Evolutionary conservation across 2,329 filamentous ascomycete species (phyloP), one percentile per base, ranked within the genome.

Genomic region (Ophiognomonia clavigignenti-juglandacearum): DNA sequence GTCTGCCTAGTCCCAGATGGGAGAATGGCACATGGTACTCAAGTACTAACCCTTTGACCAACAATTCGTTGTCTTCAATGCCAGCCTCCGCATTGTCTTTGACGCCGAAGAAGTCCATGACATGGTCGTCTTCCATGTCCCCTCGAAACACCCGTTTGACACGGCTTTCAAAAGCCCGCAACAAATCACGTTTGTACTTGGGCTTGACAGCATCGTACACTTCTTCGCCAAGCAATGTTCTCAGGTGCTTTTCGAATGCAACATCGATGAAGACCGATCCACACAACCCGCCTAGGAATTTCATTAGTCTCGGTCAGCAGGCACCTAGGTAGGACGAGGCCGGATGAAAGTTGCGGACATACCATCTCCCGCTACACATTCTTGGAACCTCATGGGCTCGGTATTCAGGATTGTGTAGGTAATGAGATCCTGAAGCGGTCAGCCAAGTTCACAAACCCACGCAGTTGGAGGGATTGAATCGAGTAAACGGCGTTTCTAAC

Each of bases 401-500:
- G 26, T 29, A 7, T 7, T 7, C 13, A 7, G 7, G 7, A 29
- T 29, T 29, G 7, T 13, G 26, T 29, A 29, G 26, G 7, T 29
- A 13, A 29, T 29, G 26, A 29, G 26, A 29, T 29, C 26, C 26
- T 29, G 26, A 7, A 7, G 13, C 7, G 7, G 26, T 29, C 26
- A 29, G 7, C 13, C 13, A 7, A 29, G 26, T 29, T 29, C 13
- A 7, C 7, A 7, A 7, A 29, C 26, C 26, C 13, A 29, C 13
- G 26, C 13, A 29, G 7, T 29, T 7, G 26, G 26, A 13, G 13
- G 26, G 13, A 29, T 7, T 7, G 26, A 29, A 13, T 29, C 7
- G 26, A 29, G 13, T 7, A 29, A 29, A 13, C 7, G 26, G 7
- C 13, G 26, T 29, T 13, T 7, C 26, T 7, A 7, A 29, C 64